Conservation (phyloP, 176 grass and related monocot genomes). For the Rhynchospora breviuscula region DNA sequence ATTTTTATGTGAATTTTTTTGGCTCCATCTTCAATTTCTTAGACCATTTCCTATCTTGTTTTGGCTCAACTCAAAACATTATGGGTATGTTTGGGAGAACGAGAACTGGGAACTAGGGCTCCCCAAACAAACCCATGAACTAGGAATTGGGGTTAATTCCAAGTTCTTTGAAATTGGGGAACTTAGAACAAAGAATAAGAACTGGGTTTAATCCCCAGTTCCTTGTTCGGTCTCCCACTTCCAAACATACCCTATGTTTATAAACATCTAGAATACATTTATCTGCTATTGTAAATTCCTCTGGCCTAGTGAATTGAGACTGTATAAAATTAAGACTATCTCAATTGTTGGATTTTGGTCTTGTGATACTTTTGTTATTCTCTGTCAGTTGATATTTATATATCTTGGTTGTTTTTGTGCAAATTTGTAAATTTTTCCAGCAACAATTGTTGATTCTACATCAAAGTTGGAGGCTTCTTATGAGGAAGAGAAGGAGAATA, state of each 20-base stretch:
- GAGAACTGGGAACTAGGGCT: no score
- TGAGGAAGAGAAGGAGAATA: constrained; percentile 84
- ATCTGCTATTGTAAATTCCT: background rate
- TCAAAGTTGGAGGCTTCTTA: constrained; percentile 28
- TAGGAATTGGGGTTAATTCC: no score
- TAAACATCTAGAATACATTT: background rate
- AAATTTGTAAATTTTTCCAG: background rate
- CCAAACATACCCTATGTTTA: no score
- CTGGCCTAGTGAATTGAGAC: background rate
- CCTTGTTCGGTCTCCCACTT: no score
- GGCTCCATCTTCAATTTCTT: background rate
- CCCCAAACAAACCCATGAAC: no score
- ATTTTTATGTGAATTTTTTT: background rate
- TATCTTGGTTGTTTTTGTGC: background rate
- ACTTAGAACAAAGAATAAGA: no score
- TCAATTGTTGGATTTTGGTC: background rate
- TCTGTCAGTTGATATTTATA: background rate
- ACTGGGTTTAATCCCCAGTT: no score
- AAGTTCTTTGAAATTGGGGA: no score
- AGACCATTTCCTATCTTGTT: background rate
- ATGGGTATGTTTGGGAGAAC: no score
- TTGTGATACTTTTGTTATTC: background rate
- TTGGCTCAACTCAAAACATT: constrained; percentile 20
- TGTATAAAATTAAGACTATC: background rate
- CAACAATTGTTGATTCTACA: background rate